Evolutionary conservation across 1,139 yeast genomes (phyloP).

Genomic region (Blastobotrys raffinosifermentans): DNA sequence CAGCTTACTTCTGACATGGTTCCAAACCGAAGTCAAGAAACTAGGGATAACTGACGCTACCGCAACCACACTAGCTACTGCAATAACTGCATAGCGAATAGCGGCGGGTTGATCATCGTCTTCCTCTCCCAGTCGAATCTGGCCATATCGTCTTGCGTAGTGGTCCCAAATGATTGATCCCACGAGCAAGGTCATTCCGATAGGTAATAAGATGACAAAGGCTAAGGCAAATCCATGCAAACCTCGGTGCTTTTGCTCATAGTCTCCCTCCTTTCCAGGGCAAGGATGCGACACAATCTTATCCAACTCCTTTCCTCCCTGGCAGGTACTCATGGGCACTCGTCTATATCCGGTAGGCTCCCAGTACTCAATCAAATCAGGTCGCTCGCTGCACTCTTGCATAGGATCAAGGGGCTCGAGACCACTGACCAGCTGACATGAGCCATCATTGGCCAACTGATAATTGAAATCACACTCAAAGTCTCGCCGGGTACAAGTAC

Average conservation of each 20-base stretch:
- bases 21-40: slow-evolving; percentile 12
- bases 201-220: slow-evolving; percentile 52
- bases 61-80: slow-evolving; percentile 31
- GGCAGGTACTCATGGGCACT: slow-evolving; percentile 68
- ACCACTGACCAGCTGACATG: slow-evolving; percentile 78
- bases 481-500: slow-evolving; percentile 82
- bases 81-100: slow-evolving; percentile 24
- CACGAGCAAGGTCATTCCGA: slow-evolving; percentile 49
- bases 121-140: slow-evolving; percentile 76
- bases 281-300: slow-evolving; percentile 64
- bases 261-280: slow-evolving; percentile 79
- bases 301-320: slow-evolving; percentile 66
- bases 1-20: slow-evolving; percentile 6
- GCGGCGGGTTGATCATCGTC: slow-evolving; percentile 35
- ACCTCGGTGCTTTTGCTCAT: slow-evolving; percentile 52
- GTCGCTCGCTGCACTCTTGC: slow-evolving; percentile 53
- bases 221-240: slow-evolving; percentile 48
- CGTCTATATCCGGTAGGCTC: slow-evolving; percentile 78
- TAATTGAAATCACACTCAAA: slow-evolving; percentile 93
- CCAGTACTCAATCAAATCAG: slow-evolving; percentile 58
- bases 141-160: slow-evolving; percentile 78
- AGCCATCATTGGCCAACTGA: slow-evolving; percentile 65
- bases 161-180: slow-evolving; percentile 74
- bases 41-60: slow-evolving; percentile 29
- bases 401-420: slow-evolving; percentile 59